Conservation (phyloP, 176 grass and related monocot species). For the Metroxylon sagu region DNA sequence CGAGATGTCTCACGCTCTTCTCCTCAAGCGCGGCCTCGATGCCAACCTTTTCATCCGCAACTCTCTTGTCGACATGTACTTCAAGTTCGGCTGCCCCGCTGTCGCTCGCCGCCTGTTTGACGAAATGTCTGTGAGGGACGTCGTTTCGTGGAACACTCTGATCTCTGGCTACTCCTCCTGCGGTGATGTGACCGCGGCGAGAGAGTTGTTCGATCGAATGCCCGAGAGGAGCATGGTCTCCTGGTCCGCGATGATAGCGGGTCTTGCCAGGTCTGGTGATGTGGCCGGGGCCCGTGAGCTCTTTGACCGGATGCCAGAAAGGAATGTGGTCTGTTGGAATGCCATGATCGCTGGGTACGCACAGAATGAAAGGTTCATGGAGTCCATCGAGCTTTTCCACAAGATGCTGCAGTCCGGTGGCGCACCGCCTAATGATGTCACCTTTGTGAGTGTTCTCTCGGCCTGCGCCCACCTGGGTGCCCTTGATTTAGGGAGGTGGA, state of each 20-base stretch:
- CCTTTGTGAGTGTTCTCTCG: constrained; percentile 26
- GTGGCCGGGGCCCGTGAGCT: constrained; percentile 16
- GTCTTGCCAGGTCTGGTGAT: constrained; percentile 21
- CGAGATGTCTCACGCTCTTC: constrained; percentile 1
- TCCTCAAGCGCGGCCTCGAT: constrained; percentile 8
- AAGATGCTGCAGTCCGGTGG: background rate
- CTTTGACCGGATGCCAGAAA: constrained; percentile 23
- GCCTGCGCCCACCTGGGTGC: constrained; percentile 36
- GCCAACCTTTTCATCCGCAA: constrained; percentile 10
- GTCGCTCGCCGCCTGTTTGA: constrained; percentile 26
- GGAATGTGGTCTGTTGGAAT: constrained; percentile 35
- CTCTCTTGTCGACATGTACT: constrained; percentile 19
- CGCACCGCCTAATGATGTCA: constrained; percentile 24
- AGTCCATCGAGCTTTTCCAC: constrained; percentile 20
- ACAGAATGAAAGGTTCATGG: background rate
- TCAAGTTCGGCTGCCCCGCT: constrained; percentile 6
- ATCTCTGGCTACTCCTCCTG: constrained; percentile 23
- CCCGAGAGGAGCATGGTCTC: constrained; percentile 32
- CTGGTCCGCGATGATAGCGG: constrained; percentile 46
- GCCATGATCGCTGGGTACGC: constrained; percentile 39
- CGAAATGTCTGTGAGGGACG: constrained; percentile 36
- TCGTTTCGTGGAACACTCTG: constrained; percentile 45
- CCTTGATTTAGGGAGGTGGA: constrained; percentile 22
- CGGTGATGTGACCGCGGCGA: constrained; percentile 20
- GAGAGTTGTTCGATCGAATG: constrained; percentile 34